Evolutionary conservation across 306 rosid genomes (phyloP), one percentile per base, ranked within the genome.

Genomic region (Astragalus glycyphyllos): DNA sequence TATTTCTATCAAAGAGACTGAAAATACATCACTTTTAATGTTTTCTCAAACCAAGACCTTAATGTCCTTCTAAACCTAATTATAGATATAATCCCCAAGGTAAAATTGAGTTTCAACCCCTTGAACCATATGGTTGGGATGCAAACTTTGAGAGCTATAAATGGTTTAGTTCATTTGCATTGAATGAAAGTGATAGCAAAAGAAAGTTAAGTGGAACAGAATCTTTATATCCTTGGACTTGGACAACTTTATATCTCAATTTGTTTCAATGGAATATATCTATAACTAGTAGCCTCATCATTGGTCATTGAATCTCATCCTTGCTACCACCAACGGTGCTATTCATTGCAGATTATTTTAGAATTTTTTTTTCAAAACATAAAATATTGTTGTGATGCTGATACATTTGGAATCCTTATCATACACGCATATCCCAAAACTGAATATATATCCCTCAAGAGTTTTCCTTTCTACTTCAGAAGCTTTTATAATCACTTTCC

Each of bases 361-460:
- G n/a, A n/a, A n/a, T n/a, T n/a, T n/a, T 47, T 56, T 9, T 3
- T 20, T 1, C 5, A 35, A n/a, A 17, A 53, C 2, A 17, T 3
- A 40, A 4, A 26, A 26, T 8, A 11, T 31, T 15, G 44, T 12
- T 13, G 37, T 11, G 69, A 44, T 47, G 69, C 49, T 65, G 82
- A 72, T 53, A 60, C 46, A 75, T 45, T 46, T 7, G 76, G 90
- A 87, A 85, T 85, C 88, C 86, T 88, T 83, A 85, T 85, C 93
- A 74, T 83, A 86, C 88, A 86, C 84, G 77, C 58, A 29, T 49
- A 66, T 64, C 47, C 50, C 57, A 58, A 58, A 15, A 20, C 50
- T 57, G 76, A 72, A 77, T 38, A 38, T 23, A 23, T 23, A 23
- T 23, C 29, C 29, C 29, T 23, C 2, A 23, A 26, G 31, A 26